Evolutionary conservation across 306 rosid species (phyloP).

Genomic region (Inga oerstediana): DNA sequence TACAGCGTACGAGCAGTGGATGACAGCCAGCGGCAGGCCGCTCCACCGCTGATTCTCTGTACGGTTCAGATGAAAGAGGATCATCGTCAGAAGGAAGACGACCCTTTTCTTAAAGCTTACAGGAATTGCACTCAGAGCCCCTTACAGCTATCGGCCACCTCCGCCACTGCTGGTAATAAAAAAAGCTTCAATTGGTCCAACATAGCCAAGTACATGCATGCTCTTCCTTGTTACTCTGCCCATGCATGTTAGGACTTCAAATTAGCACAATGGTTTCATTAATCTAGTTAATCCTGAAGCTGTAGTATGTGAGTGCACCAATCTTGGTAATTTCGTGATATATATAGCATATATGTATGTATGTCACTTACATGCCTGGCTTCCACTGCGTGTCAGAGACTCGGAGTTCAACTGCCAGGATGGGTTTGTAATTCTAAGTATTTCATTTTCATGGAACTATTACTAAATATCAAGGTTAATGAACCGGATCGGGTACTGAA

Average conservation of each 20-base stretch:
- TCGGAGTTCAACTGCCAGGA: not conserved
- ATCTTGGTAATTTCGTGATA: not conserved
- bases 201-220: conserved; percentile 29
- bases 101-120: conserved; percentile 62
- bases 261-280: not conserved
- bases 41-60: not conserved
- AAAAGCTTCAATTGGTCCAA: conserved; percentile 19
- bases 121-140: conserved; percentile 53
- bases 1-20: not conserved
- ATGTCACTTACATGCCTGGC: not conserved
- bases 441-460: not conserved
- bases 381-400: not conserved
- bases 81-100: conserved; percentile 39
- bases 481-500: too few relatives aligned
- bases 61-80: conserved; percentile 17
- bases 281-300: not conserved
- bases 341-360: not conserved
- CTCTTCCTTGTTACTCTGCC: conserved; percentile 39
- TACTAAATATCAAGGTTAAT: not conserved
- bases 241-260: conserved; percentile 10
- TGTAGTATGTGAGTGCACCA: not conserved
- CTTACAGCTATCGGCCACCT: not conserved
- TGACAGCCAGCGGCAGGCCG: not conserved
- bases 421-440: not conserved
- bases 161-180: not conserved